Conservation (phyloP, 2,329 filamentous ascomycete species). For the Talaromyces sp. region DNA sequence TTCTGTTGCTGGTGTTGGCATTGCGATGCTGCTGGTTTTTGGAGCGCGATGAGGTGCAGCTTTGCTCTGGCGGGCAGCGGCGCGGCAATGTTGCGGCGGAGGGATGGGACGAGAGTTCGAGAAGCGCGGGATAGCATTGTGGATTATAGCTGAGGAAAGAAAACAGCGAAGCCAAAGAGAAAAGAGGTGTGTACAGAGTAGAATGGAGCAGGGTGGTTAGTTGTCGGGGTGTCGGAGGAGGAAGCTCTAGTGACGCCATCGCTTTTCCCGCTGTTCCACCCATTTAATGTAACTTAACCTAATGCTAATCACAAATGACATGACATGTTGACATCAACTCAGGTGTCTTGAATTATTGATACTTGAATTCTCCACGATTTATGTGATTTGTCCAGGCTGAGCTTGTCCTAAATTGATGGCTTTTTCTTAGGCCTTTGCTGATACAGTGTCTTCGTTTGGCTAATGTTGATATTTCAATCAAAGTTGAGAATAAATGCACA, state of each 20-base stretch:
- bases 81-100: slow-evolving; percentile 8
- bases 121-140: slow-evolving; percentile 38
- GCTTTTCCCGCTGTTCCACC: neutral
- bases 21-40: neutral
- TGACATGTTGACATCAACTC: neutral
- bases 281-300: neutral
- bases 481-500: neutral
- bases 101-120: slow-evolving; percentile 28
- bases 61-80: neutral
- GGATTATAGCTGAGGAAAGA: slow-evolving; percentile 17
- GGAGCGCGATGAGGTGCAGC: slow-evolving; percentile 1
- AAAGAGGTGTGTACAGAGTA: neutral
- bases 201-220: neutral
- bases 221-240: neutral
- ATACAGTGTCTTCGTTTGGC: neutral
- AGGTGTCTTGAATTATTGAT: neutral
- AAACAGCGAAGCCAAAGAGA: neutral
- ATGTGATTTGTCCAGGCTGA: neutral
- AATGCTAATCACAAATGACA: neutral
- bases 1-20: slow-evolving; percentile 5
- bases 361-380: neutral
- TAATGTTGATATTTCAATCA: neutral
- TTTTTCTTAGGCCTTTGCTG: neutral
- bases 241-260: neutral
- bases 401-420: neutral